These are phyloP conservation scores for Thinopyrum elongatum DNA, from an alignment of 176 grass and related monocot species.

Conservation along the genomic window DNA sequence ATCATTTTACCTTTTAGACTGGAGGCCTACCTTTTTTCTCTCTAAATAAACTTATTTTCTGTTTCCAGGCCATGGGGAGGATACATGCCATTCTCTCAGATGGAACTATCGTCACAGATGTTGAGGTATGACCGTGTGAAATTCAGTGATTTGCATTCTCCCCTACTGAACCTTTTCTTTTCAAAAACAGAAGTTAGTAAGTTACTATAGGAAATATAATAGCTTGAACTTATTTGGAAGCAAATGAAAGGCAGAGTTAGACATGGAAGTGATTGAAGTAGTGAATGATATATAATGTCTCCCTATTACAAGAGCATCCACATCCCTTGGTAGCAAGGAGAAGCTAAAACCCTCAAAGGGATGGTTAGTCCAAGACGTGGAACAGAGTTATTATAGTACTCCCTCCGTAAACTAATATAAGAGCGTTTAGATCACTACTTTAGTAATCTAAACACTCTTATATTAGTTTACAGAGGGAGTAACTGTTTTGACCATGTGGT, in stretches of 20 bases:
- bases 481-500: neutral
- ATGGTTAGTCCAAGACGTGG: no score
- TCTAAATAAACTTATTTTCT: neutral
- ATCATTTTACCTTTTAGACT: neutral
- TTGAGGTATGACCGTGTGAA: constrained; percentile 53
- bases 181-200: neutral
- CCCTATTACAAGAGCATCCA: neutral
- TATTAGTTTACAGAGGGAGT: no score
- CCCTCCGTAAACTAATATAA: no score
- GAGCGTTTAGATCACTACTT: no score
- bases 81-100: constrained; percentile 92
- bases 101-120: constrained; percentile 72
- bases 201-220: neutral
- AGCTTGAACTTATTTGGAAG: neutral
- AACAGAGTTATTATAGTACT: no score
- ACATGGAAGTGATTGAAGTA: neutral
- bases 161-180: neutral
- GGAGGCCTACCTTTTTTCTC: neutral
- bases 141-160: neutral
- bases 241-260: neutral
- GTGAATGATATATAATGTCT: neutral
- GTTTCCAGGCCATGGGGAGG: constrained; percentile 80
- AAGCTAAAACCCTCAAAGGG: neutral
- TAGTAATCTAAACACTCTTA: no score
- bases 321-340: neutral